phyloP scores from a whole-genome alignment of 78 protist species.

The Isochrysis galbana region DNA sequence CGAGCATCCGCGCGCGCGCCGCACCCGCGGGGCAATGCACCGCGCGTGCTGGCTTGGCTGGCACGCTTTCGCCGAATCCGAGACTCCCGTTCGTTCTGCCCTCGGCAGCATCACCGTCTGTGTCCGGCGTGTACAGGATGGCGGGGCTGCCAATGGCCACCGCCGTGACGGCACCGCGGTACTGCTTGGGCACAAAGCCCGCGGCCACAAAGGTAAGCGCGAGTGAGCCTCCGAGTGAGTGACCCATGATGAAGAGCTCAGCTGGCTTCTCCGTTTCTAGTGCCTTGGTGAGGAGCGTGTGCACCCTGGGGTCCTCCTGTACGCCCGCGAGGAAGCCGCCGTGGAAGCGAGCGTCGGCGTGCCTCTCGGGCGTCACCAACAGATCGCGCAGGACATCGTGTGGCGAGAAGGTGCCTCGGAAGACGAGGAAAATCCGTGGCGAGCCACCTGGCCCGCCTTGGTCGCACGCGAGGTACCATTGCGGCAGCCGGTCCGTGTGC shows the following conservation, averaged over 20 bases:
- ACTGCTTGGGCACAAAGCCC: neutral
- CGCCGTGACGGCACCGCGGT: neutral
- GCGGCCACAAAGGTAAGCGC: neutral
- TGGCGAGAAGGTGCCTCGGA: neutral
- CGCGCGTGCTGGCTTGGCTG: too few species aligned
- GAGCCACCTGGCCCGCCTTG: too few species aligned
- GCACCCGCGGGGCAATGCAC: too few species aligned
- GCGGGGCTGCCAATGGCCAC: neutral
- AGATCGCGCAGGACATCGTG: neutral
- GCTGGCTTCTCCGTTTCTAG: neutral
- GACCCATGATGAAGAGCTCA: neutral
- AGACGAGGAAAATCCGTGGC: neutral
- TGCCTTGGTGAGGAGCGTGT: neutral
- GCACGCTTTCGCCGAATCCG: too few species aligned
- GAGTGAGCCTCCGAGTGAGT: slow-evolving; percentile 1
- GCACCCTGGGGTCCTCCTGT: neutral
- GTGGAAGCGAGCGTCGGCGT: neutral
- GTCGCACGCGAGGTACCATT: neutral
- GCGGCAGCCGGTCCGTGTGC: neutral
- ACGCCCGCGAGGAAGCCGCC: neutral
- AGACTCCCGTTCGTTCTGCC: too few species aligned
- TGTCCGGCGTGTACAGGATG: neutral
- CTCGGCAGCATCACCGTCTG: too few species aligned
- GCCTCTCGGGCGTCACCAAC: neutral
- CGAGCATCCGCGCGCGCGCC: too few species aligned